These are phyloP conservation scores for Saccharata proteae DNA, from an alignment of 2,329 filamentous ascomycete species.

Conservation along the genomic window DNA sequence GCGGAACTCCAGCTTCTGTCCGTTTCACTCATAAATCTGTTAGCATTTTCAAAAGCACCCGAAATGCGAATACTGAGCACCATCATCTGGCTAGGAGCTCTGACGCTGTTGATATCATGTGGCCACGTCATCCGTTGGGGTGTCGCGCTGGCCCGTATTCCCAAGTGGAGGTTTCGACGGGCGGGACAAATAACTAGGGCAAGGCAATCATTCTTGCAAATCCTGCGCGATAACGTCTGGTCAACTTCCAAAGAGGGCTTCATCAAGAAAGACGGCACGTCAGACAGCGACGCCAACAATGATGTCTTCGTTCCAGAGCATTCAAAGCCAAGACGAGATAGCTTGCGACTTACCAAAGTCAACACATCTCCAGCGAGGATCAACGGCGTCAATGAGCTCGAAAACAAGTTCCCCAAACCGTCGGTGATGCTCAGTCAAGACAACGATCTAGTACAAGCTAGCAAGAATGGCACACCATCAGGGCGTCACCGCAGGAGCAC, in stretches of 20 bases:
- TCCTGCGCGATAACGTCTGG: slow-evolving; percentile 24
- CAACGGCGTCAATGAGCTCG: no score
- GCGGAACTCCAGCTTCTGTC: slow-evolving; percentile 84
- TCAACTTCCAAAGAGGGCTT: slow-evolving; percentile 6
- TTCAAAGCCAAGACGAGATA: no score
- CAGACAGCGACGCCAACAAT: slow-evolving; percentile 37
- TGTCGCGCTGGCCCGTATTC: slow-evolving; percentile 73
- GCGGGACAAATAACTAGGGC: slow-evolving; percentile 32
- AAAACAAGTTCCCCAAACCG: no score
- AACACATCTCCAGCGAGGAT: slow-evolving; percentile 14
- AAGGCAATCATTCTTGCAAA: slow-evolving; percentile 31
- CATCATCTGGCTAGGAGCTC: slow-evolving; percentile 47
- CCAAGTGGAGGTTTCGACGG: slow-evolving; percentile 76
- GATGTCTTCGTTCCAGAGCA: slow-evolving; percentile 15
- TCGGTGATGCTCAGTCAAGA: no score
- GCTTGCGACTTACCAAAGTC: no score
- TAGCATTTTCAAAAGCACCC: slow-evolving; percentile 60
- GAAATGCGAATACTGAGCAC: slow-evolving; percentile 32
- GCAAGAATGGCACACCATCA: background rate
- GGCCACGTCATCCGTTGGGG: slow-evolving; percentile 69
- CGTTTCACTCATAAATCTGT: slow-evolving; percentile 65
- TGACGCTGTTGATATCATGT: slow-evolving; percentile 62
- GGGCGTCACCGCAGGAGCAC: slow-evolving; percentile 23
- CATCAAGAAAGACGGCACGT: slow-evolving; percentile 4
- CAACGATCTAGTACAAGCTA: no score